Percentiles rank a stretch among this genome's conserved stretches.
phyloP scores from a whole-genome alignment of 495 filamentous ascomycete species.

The Aspergillus bridgeri region DNA sequence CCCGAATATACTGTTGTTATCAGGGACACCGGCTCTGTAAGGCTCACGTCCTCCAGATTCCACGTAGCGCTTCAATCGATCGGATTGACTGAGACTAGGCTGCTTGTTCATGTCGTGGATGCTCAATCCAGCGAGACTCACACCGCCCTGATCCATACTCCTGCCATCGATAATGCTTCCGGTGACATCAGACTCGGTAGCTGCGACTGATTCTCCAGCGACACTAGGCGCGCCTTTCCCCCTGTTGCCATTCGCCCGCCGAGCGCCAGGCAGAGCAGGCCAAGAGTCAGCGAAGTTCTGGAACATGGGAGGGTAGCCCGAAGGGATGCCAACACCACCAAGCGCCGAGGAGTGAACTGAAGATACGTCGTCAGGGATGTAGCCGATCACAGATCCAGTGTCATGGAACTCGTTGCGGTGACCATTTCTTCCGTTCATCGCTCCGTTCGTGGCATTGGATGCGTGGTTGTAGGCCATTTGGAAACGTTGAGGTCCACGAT shows the following conservation, averaged over 20 bases:
- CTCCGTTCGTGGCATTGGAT: constrained; percentile 49
- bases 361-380: constrained; percentile 96
- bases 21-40: constrained; percentile 44
- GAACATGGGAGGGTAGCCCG: constrained; percentile 93
- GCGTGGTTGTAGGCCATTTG: constrained; percentile 77
- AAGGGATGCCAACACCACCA: constrained; percentile 73
- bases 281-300: constrained; percentile 86
- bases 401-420: constrained; percentile 73
- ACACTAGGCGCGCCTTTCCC: constrained; percentile 68
- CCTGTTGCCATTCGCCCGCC: constrained; percentile 58
- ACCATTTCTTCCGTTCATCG: constrained; percentile 49
- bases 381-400: constrained; percentile 81
- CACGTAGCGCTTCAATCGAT: constrained; percentile 82
- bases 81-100: constrained; percentile 78
- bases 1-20: constrained; percentile 68
- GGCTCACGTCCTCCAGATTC: constrained; percentile 65
- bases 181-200: constrained; percentile 81
- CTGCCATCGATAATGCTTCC: constrained; percentile 67
- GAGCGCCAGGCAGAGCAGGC: constrained; percentile 69
- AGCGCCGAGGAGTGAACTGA: constrained; percentile 91
- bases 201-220: constrained; percentile 85
- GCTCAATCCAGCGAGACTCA: constrained; percentile 76
- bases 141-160: constrained; percentile 74
- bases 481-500: constrained; percentile 86
- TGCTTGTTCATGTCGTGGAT: constrained; percentile 74